Conservation (phyloP, 768 basidiomycete species). For the Crassisporium funariophilum region DNA sequence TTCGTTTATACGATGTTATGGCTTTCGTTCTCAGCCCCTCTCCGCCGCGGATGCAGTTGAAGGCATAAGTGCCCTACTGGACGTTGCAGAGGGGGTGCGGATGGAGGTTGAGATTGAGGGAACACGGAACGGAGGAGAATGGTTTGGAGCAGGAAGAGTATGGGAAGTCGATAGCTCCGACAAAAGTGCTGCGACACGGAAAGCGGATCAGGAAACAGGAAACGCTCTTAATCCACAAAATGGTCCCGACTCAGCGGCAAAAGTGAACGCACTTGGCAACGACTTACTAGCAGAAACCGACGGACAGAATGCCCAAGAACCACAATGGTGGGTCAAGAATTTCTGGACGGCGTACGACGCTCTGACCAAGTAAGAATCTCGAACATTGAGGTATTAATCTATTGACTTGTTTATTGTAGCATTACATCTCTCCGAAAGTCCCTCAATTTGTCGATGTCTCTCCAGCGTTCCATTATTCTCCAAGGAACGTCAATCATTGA, state of each 20-base stretch:
- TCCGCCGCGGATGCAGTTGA: slow-evolving; percentile 95
- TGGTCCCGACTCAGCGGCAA: too few relatives aligned
- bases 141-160: slow-evolving; percentile 83
- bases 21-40: slow-evolving; percentile 84
- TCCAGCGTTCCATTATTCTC: slow-evolving; percentile 91
- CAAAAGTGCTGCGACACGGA: slow-evolving; percentile 34
- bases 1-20: slow-evolving; percentile 90
- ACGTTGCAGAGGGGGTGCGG: slow-evolving; percentile 87
- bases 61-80: slow-evolving; percentile 81
- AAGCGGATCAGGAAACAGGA: slow-evolving; percentile 34
- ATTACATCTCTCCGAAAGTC: slow-evolving; percentile 73
- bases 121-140: slow-evolving; percentile 88
- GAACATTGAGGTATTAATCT: background rate
- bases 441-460: slow-evolving; percentile 83
- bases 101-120: slow-evolving; percentile 92
- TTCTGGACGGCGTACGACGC: slow-evolving; percentile 98
- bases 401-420: slow-evolving; percentile 39
- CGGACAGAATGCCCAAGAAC: slow-evolving; percentile 34
- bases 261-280: slow-evolving; percentile 19
- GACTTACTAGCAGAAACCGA: slow-evolving; percentile 34
- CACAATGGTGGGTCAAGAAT: slow-evolving; percentile 85
- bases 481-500: slow-evolving; percentile 97
- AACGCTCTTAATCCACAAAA: slow-evolving; percentile 16
- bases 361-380: slow-evolving; percentile 75
- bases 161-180: slow-evolving; percentile 65